These are phyloP conservation scores for Kwoniella dendrophila DNA, from an alignment of 768 basidiomycete genomes.

Conservation along the genomic window DNA sequence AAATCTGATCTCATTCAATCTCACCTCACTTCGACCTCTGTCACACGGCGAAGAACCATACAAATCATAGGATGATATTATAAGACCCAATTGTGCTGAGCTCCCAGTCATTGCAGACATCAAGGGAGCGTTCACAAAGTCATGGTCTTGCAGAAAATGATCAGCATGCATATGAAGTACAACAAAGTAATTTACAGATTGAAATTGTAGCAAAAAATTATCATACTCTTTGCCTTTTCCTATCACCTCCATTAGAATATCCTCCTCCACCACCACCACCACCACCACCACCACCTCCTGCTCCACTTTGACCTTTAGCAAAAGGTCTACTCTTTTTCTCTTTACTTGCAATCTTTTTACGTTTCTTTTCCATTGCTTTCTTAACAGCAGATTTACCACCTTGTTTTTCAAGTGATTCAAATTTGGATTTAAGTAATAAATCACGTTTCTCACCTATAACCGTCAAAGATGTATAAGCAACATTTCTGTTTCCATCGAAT, in stretches of 20 bases:
- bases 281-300: neutral
- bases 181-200: neutral
- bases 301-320: constrained; percentile 40
- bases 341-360: constrained; percentile 81
- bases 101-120: too few relatives aligned
- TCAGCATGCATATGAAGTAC: too few relatives aligned
- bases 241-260: constrained; percentile 3
- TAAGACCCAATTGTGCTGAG: too few relatives aligned
- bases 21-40: too few relatives aligned
- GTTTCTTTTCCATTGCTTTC: constrained; percentile 84
- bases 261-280: constrained; percentile 28
- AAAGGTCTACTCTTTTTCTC: constrained; percentile 85
- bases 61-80: too few relatives aligned
- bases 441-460: constrained; percentile 74
- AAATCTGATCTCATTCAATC: too few relatives aligned
- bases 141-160: too few relatives aligned
- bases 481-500: too few relatives aligned
- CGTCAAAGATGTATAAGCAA: neutral
- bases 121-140: too few relatives aligned
- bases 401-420: constrained; percentile 72
- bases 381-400: constrained; percentile 82
- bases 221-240: constrained; percentile 18
- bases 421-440: constrained; percentile 71
- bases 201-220: neutral
- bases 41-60: too few relatives aligned